Conservation (phyloP, 139 green algal genomes). For the Chara braunii region DNA sequence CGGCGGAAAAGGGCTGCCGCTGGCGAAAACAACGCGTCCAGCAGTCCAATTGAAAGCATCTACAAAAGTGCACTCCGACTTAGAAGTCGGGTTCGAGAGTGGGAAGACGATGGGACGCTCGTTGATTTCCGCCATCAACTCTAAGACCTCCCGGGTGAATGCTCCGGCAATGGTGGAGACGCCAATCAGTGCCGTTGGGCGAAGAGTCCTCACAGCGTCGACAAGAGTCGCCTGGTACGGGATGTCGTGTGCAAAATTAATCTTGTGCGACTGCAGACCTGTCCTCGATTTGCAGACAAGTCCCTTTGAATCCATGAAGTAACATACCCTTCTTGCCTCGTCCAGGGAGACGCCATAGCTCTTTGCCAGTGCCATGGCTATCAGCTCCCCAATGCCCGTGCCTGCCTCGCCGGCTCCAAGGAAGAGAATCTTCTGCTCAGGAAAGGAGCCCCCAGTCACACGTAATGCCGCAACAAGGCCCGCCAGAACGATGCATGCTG, state of each 20-base stretch:
- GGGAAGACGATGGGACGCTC: constrained; percentile 75
- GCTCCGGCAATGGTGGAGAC: not conserved
- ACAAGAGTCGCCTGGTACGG: constrained; percentile 24
- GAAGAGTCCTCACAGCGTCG: constrained; percentile 4
- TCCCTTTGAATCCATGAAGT: constrained; percentile 69
- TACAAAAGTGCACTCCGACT: constrained; percentile 69
- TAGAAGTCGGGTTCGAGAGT: constrained; percentile 76
- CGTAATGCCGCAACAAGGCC: constrained; percentile 59
- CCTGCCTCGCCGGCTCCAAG: constrained; percentile 16
- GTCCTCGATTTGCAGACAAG: constrained; percentile 51
- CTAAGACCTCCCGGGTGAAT: constrained; percentile 26
- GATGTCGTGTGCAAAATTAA: constrained; percentile 67
- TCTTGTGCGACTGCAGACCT: constrained; percentile 69
- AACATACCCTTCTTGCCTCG: constrained; percentile 49
- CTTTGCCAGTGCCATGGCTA: constrained; percentile 1
- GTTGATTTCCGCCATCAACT: constrained; percentile 29
- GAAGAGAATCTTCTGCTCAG: constrained; percentile 49
- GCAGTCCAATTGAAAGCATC: constrained; percentile 46
- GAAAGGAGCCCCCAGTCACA: constrained; percentile 59
- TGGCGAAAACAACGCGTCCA: constrained; percentile 69
- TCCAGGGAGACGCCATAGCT: not conserved
- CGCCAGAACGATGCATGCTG: constrained; percentile 66
- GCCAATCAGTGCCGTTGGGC: constrained; percentile 35
- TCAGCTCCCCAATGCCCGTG: constrained; percentile 44
- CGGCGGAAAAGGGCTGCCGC: constrained; percentile 67